These are phyloP conservation scores for Auxenochlorella pyrenoidosa DNA, from an alignment of 139 green algal species.

Conservation along the genomic window DNA sequence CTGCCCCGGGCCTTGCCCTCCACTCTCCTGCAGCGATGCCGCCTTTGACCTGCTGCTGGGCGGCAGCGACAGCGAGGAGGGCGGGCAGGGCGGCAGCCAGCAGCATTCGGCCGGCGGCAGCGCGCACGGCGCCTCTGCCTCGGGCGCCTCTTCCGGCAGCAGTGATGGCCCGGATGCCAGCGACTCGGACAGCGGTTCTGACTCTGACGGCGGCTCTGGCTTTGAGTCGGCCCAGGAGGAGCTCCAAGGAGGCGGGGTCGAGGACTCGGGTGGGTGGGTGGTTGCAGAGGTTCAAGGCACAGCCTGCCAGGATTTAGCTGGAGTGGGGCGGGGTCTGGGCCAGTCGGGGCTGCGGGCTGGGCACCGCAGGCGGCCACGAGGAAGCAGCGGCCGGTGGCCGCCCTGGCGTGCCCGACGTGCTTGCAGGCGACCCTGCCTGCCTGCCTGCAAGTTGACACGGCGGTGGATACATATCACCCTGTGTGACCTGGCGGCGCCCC, in stretches of 20 bases:
- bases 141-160: neutral
- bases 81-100: neutral
- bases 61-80: neutral
- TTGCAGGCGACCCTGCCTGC: no score
- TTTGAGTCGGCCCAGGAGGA: neutral
- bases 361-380: no score
- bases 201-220: neutral
- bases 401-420: no score
- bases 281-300: no score
- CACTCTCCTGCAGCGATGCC: neutral
- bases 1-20: no score
- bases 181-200: neutral
- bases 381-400: no score
- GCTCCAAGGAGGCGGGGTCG: neutral
- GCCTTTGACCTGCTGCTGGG: conserved; percentile 1
- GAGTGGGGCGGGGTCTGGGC: no score
- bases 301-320: no score
- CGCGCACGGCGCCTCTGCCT: neutral
- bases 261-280: neutral
- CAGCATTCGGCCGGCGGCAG: neutral
- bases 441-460: no score
- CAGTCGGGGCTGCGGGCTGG: no score
- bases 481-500: no score
- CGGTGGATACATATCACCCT: no score
- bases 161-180: neutral